Conservation (phyloP, 2,329 filamentous ascomycete genomes). For the Colletotrichum chrysophilum region DNA sequence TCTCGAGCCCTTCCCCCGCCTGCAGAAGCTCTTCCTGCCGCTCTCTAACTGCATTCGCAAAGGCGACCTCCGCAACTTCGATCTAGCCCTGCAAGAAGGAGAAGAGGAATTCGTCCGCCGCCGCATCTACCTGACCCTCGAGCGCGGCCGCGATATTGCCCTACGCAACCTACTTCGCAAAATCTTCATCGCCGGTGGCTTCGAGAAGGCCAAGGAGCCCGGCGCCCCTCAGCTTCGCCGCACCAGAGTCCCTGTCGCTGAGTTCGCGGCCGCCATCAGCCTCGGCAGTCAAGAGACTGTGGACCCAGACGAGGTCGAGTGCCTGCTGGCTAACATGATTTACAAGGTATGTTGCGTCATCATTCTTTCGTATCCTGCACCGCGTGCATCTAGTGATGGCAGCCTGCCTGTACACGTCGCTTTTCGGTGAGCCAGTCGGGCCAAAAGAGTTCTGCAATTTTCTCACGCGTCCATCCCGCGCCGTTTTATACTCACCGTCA, state of each 20-base stretch:
- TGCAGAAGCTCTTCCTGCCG: conserved; percentile 80
- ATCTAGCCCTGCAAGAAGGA: conserved; percentile 77
- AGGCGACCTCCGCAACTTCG: conserved; percentile 84
- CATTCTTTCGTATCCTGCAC: not conserved
- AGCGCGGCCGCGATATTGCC: conserved; percentile 89
- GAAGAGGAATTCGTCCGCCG: conserved; percentile 94
- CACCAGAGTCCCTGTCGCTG: conserved; percentile 80
- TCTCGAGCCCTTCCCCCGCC: conserved; percentile 74
- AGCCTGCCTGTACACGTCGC: not conserved
- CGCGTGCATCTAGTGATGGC: not conserved
- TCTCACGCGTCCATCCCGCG: not conserved
- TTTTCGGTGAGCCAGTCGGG: not conserved
- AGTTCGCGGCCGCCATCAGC: conserved; percentile 85
- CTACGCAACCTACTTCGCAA: conserved; percentile 91
- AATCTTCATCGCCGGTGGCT: conserved; percentile 86
- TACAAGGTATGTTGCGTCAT: conserved; percentile 76
- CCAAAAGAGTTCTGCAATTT: not conserved
- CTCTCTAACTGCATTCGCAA: conserved; percentile 79
- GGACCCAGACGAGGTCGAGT: conserved; percentile 94
- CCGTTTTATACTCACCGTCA: not conserved
- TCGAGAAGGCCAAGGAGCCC: conserved; percentile 76
- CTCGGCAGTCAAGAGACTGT: conserved; percentile 72
- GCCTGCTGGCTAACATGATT: conserved; percentile 92
- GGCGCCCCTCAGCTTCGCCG: conserved; percentile 66
- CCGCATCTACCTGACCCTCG: conserved; percentile 92